Evolutionary conservation across 139 green algal genomes (phyloP).

Genomic region (Astrephomene gubernaculifera): DNA sequence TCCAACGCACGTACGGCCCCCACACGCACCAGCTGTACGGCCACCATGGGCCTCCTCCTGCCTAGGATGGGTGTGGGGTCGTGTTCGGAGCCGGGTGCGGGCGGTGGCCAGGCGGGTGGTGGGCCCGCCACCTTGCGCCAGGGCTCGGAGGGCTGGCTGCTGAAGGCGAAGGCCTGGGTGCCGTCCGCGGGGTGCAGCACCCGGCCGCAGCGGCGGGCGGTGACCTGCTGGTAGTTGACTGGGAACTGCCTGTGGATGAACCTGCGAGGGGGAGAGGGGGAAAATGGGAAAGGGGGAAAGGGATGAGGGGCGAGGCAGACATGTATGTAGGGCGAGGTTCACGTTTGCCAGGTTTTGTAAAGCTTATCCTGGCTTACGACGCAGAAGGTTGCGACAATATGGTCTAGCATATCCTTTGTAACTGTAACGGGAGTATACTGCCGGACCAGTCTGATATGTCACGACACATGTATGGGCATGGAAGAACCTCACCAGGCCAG

Average conservation of each 20-base stretch:
- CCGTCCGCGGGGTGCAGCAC: not conserved
- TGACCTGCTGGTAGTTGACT: not conserved
- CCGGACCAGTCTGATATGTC: not conserved
- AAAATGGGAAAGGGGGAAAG: not conserved
- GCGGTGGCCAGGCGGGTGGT: not conserved
- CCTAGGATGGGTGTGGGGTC: not conserved
- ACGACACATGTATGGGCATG: not conserved
- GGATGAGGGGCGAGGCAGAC: not conserved
- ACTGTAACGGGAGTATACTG: not conserved
- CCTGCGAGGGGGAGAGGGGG: not conserved
- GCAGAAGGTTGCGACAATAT: not conserved
- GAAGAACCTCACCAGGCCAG: not conserved
- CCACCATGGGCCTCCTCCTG: not conserved
- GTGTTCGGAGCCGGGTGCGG: not conserved
- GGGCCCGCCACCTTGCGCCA: not conserved
- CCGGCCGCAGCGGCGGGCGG: not conserved
- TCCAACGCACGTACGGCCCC: not conserved
- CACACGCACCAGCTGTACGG: not conserved
- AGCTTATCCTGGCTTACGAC: not conserved
- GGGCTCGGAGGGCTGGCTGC: not conserved
- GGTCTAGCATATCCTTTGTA: not conserved
- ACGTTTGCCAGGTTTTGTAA: no score
- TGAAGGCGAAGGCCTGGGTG: not conserved
- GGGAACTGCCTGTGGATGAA: constrained; percentile 29
- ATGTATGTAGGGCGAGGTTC: not conserved